Percentiles rank a stretch among this genome's conserved stretches.
These are phyloP conservation scores for Phoma sp. DNA, from an alignment of 2,329 filamentous ascomycete species.

Conservation along the genomic window DNA sequence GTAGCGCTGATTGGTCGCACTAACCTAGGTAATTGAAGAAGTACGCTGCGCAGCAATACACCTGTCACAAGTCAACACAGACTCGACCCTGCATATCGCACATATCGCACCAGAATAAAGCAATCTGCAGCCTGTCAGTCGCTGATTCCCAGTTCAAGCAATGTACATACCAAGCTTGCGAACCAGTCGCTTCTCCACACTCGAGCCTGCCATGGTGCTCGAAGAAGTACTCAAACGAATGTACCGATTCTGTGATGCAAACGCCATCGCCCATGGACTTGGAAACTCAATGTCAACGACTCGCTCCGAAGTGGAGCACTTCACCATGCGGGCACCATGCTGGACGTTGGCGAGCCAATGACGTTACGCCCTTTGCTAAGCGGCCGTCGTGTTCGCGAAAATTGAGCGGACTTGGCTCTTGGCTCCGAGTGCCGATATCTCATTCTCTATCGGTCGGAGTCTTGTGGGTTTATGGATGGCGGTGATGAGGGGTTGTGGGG, in stretches of 20 bases:
- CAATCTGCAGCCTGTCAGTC: constrained; percentile 25
- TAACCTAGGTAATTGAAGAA: constrained; percentile 43
- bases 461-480: not conserved
- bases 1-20: not conserved
- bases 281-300: not conserved
- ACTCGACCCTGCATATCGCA: not conserved
- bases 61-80: constrained; percentile 12
- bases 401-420: constrained; percentile 11
- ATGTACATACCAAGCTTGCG: constrained; percentile 31
- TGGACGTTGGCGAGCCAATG: constrained; percentile 29
- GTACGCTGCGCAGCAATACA: constrained; percentile 40
- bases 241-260: constrained; percentile 12
- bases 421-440: not conserved
- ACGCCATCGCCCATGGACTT: not conserved
- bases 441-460: not conserved
- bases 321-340: constrained; percentile 22
- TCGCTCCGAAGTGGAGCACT: constrained; percentile 15
- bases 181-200: constrained; percentile 32
- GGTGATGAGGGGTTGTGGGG: not conserved
- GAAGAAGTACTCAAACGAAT: not conserved
- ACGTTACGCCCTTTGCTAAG: constrained; percentile 23
- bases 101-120: constrained; percentile 30
- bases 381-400: constrained; percentile 7
- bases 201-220: constrained; percentile 8
- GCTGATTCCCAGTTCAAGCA: too few species aligned